Base-by-base conservation (phyloP, 2,329 filamentous ascomycete species). In the Basipetospora sp. region DNA sequence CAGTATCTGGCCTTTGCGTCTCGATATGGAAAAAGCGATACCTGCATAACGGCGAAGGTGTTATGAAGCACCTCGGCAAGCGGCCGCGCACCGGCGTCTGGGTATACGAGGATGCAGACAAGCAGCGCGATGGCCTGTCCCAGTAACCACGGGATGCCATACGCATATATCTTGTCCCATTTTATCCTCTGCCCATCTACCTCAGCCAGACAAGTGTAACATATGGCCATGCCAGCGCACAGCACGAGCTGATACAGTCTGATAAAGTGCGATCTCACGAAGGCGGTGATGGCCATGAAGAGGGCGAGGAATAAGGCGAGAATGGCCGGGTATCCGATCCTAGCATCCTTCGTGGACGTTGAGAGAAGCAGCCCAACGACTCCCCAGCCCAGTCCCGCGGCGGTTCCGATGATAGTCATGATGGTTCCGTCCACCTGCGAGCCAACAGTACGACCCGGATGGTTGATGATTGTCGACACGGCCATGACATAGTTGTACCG, bases 401-500 rank as follows among this genome's bases (percentile, higher is more conserved):
- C 64, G 1, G 67, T 66, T 3, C 71, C 71, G 5, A 69, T 20
- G n/a, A 62, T 64, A 4, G 69, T 74, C 15, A 69, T 50, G 30
- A 71, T 39, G 4, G 64, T 53, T 2, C 71, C 71, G 47, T 76
- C 71, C 16, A 75, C 50, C 44, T 76, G 71, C 10, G 69, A 63
- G 5, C 71, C 71, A 36, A 74, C 46, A 2, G 67, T 64, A 27
- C 71, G 59, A 16, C 65, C 68, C 3, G 71, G 60, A 45, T 76
- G 71, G 41, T 74, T 75, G 31, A 75, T 46, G 15, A 74, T 62
- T n/a, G 65, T 57, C 3, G 71, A 74, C 34, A 76, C 50, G 4
- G 60, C 63, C 58, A 72, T 66, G 42, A 75, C 62, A 45, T 73
- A 74, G 43, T 59, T 59, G 45, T 72, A 68, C 13, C 53, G 58